Base-by-base conservation (phyloP, 2,329 filamentous ascomycete species). In the Paraconiothyrium brasiliense region DNA sequence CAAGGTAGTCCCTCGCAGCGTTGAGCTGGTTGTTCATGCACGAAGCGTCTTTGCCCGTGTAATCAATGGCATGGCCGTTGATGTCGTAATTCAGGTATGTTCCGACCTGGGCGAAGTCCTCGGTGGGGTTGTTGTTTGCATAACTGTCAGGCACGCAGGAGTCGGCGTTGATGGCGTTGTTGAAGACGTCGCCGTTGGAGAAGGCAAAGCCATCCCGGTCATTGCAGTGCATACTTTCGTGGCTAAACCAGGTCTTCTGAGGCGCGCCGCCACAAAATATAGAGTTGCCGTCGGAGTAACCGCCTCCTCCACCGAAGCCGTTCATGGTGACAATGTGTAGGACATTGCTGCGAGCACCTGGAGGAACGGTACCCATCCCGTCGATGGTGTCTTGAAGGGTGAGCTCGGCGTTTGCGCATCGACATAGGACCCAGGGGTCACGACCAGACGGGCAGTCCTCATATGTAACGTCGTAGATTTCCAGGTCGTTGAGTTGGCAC, bases 11-110 rank as follows among this genome's bases (percentile, higher is more conserved):
- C 59, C 32, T 54, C 11, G 62, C 63, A 27, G 58, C 43, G 22
- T 48, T 49, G 30, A 65, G 52, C 56, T 65, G 63, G 48, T 63
- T 60, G n/a, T n/a, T 34, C 63, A 63, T 65, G 48, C 62, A 65
- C 6, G 24, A 27, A 30, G 52, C 48, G 34, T 60, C 57, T 32
- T 57, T 58, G 47, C 32, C 55, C 1, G 60, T 49, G 37, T 61
- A 63, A 20, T 44, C 43, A 13, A 63, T 61, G 13, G 58, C 32
- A 24, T 47, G 54, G 2, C 57, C 60, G 39, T 65, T 65, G n/a
- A 54, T 65, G 32, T 65, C 58, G 43, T 65, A 65, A 34, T 60
- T 54, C 6, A 63, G 47, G 44, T 58, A 65, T 3, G 56, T 54
- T 13, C 60, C 63, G 5, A 65, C 37, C 47, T 65, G 60, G 10